Percentiles rank a stretch among this genome's conserved stretches.
Conservation (phyloP, 129 eudicot genomes). For the Sambucus nigra region DNA sequence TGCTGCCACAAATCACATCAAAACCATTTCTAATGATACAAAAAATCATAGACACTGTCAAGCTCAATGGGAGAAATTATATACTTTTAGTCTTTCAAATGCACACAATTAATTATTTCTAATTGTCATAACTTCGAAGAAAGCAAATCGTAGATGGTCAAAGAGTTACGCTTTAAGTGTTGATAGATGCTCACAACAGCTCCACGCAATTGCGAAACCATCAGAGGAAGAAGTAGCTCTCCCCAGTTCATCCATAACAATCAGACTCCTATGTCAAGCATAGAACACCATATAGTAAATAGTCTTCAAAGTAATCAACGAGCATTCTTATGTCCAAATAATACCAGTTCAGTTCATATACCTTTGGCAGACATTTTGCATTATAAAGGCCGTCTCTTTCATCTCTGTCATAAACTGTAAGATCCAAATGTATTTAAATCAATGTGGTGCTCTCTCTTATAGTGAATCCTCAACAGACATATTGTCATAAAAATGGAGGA, state of each 20-base stretch:
- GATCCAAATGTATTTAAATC: constrained; percentile 4
- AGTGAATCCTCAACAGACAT: background rate
- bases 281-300: background rate
- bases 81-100: constrained; percentile 2
- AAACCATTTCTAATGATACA: no score
- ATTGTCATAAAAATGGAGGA: no score
- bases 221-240: constrained; percentile 97
- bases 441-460: constrained; percentile 1
- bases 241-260: constrained; percentile 97
- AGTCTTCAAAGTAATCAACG: background rate
- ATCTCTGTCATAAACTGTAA: constrained; percentile 98
- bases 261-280: constrained; percentile 61
- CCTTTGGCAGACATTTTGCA: constrained; percentile 90
- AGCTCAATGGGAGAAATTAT: constrained; percentile 1
- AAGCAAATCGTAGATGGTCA: constrained; percentile 6
- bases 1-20: no score
- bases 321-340: background rate
- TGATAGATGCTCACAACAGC: constrained; percentile 88
- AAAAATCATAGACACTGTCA: background rate
- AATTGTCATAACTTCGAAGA: background rate
- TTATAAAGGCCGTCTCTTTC: constrained; percentile 91
- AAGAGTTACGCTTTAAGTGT: constrained; percentile 68
- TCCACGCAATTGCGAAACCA: constrained; percentile 98
- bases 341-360: constrained; percentile 12
- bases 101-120: constrained; percentile 5